phyloP scores from a whole-genome alignment of 2,329 filamentous ascomycete species.

The Fusarium multiceps region DNA sequence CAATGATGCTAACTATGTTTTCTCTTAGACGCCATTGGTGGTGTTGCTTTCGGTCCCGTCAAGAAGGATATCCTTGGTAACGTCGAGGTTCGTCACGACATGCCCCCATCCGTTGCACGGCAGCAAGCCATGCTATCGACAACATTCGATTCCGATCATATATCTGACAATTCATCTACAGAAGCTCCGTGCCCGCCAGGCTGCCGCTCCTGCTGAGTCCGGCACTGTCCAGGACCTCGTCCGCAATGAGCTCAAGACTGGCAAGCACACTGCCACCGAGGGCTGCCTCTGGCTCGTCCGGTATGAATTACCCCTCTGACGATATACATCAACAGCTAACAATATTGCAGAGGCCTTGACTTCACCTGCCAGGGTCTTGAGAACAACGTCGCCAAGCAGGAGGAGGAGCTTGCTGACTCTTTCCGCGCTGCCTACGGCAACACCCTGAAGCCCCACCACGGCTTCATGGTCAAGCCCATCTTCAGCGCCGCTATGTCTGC shows the following conservation, averaged over 20 bases:
- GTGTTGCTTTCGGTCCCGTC: slow-evolving; percentile 86
- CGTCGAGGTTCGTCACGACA: slow-evolving; percentile 74
- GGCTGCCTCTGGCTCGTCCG: slow-evolving; percentile 91
- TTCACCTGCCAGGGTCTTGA: slow-evolving; percentile 90
- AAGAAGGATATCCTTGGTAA: slow-evolving; percentile 93
- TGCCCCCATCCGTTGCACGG: not conserved
- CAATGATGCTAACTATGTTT: slow-evolving; percentile 22
- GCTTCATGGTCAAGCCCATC: slow-evolving; percentile 87
- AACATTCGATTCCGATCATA: not conserved
- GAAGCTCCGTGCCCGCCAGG: slow-evolving; percentile 90
- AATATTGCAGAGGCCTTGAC: slow-evolving; percentile 79
- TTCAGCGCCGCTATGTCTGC: slow-evolving; percentile 94
- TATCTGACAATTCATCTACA: slow-evolving; percentile 52
- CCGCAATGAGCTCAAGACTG: slow-evolving; percentile 86
- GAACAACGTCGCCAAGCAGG: slow-evolving; percentile 75
- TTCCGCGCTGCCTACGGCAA: slow-evolving; percentile 87
- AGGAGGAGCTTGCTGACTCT: slow-evolving; percentile 83
- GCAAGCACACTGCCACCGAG: slow-evolving; percentile 89
- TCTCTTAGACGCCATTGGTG: slow-evolving; percentile 69
- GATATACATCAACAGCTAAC: not conserved
- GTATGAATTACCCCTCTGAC: slow-evolving; percentile 59
- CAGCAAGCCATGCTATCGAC: not conserved
- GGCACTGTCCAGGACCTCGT: slow-evolving; percentile 86
- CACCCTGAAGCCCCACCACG: slow-evolving; percentile 93
- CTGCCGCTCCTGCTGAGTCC: slow-evolving; percentile 82